Evolutionary conservation across 148 eudicot genomes (phyloP).

Genomic region (Simmondsia chinensis): DNA sequence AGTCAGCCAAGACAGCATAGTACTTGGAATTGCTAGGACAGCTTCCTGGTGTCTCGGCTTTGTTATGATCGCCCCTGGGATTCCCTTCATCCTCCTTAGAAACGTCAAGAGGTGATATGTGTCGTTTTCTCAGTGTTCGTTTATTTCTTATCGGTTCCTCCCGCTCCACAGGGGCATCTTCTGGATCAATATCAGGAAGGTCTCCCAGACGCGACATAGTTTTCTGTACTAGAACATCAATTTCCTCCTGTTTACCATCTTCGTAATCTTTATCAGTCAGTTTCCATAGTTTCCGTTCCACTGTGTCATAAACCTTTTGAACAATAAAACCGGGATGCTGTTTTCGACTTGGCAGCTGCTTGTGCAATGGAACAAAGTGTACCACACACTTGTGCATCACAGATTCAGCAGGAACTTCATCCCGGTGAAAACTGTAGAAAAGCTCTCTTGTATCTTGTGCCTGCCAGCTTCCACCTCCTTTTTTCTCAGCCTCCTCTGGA

Average conservation of each 20-base stretch:
- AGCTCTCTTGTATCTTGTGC: slow-evolving; percentile 80
- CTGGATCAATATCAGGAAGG: slow-evolving; percentile 66
- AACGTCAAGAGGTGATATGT: slow-evolving; percentile 59
- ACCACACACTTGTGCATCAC: slow-evolving; percentile 97
- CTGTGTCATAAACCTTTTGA: slow-evolving; percentile 88
- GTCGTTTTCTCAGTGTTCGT: slow-evolving; percentile 40
- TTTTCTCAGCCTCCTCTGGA: slow-evolving; percentile 91
- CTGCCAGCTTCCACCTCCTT: slow-evolving; percentile 84
- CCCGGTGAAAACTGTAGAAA: slow-evolving; percentile 92
- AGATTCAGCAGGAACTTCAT: slow-evolving; percentile 94
- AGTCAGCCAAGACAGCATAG: slow-evolving; percentile 40
- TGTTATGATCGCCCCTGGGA: slow-evolving; percentile 31
- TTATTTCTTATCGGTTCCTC: slow-evolving; percentile 57
- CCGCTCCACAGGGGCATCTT: slow-evolving; percentile 30
- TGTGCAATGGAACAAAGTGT: slow-evolving; percentile 77
- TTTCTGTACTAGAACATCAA: slow-evolving; percentile 83
- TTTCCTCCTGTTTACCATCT: slow-evolving; percentile 73
- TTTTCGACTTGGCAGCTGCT: slow-evolving; percentile 80
- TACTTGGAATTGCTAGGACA: slow-evolving; percentile 45
- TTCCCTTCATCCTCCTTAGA: slow-evolving; percentile 64
- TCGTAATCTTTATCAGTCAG: slow-evolving; percentile 93
- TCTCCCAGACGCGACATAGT: slow-evolving; percentile 66
- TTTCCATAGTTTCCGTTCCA: slow-evolving; percentile 61
- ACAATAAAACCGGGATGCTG: slow-evolving; percentile 84
- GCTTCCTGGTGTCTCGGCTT: slow-evolving; percentile 76